A percentile compares a stretch with the other conserved stretches of the same genome.
Conservation (phyloP, 306 rosid species). For the Ormosia semicastrata region DNA sequence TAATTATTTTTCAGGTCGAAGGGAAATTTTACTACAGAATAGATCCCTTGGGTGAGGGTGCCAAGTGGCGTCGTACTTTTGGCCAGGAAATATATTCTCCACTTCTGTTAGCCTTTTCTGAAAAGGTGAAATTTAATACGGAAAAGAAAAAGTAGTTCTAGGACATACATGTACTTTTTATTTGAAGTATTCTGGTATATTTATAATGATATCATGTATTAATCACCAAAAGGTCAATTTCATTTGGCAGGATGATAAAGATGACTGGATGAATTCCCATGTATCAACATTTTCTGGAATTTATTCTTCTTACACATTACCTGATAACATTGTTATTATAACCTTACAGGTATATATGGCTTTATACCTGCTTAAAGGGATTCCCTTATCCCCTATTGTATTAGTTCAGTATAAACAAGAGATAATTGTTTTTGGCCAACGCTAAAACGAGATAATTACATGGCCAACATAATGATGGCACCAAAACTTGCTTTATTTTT, state of each 20-base stretch:
- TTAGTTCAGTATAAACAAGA: slow-evolving; percentile 7
- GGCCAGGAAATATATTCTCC: slow-evolving; percentile 98
- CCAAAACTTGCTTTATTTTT: background rate
- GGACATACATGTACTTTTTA: background rate
- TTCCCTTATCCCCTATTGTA: background rate
- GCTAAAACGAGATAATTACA: no score
- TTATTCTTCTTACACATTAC: slow-evolving; percentile 63
- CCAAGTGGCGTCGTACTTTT: slow-evolving; percentile 90
- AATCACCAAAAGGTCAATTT: slow-evolving; percentile 13
- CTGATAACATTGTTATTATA: slow-evolving; percentile 61
- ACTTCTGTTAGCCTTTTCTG: slow-evolving; percentile 85
- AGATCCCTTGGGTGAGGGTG: slow-evolving; percentile 84
- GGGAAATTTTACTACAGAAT: slow-evolving; percentile 79
- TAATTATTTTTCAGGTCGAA: slow-evolving; percentile 57
- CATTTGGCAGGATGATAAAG: slow-evolving; percentile 58
- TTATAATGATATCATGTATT: background rate
- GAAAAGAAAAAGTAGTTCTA: slow-evolving; percentile 11
- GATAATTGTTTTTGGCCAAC: background rate
- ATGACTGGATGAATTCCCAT: slow-evolving; percentile 58
- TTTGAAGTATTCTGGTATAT: background rate
- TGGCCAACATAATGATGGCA: background rate
- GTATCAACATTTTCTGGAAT: slow-evolving; percentile 55
- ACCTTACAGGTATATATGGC: slow-evolving; percentile 60
- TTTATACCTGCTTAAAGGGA: slow-evolving; percentile 3
- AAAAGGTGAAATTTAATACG: slow-evolving; percentile 57